These are phyloP conservation scores for Malus fusca DNA, from an alignment of 306 rosid genomes.

Conservation along the genomic window DNA sequence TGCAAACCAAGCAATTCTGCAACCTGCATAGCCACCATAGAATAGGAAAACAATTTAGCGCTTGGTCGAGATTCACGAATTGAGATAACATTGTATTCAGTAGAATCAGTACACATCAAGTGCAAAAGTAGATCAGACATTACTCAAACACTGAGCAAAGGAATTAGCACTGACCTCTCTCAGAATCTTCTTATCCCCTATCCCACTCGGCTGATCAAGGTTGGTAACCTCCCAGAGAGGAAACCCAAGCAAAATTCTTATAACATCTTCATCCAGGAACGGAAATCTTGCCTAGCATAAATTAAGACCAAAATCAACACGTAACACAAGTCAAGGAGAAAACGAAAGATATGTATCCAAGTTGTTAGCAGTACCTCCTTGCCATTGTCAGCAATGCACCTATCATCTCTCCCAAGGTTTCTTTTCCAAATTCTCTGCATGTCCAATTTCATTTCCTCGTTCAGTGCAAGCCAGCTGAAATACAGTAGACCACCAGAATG, in stretches of 20 bases:
- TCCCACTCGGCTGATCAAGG: constrained; percentile 86
- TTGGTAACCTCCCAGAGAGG: constrained; percentile 90
- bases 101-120: not conserved
- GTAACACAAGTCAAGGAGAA: not conserved
- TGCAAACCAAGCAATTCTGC: constrained; percentile 74
- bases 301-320: constrained; percentile 5
- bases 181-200: constrained; percentile 82
- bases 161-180: constrained; percentile 58
- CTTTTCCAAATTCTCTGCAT: constrained; percentile 98
- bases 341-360: not conserved
- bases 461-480: constrained; percentile 73
- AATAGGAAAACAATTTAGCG: constrained; percentile 12
- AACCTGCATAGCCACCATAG: constrained; percentile 46
- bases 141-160: not conserved
- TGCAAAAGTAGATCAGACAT: not conserved
- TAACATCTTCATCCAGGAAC: constrained; percentile 92
- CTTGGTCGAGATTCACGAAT: not conserved
- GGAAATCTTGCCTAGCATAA: constrained; percentile 78
- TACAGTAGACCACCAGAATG: constrained; percentile 14
- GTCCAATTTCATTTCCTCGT: constrained; percentile 92
- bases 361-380: constrained; percentile 65
- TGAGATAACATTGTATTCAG: not conserved
- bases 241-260: constrained; percentile 47
- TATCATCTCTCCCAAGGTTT: constrained; percentile 96
- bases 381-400: constrained; percentile 88